Evolutionary conservation across 2,329 filamentous ascomycete species (phyloP).

Genomic region (Sarocladiaceae sp.): DNA sequence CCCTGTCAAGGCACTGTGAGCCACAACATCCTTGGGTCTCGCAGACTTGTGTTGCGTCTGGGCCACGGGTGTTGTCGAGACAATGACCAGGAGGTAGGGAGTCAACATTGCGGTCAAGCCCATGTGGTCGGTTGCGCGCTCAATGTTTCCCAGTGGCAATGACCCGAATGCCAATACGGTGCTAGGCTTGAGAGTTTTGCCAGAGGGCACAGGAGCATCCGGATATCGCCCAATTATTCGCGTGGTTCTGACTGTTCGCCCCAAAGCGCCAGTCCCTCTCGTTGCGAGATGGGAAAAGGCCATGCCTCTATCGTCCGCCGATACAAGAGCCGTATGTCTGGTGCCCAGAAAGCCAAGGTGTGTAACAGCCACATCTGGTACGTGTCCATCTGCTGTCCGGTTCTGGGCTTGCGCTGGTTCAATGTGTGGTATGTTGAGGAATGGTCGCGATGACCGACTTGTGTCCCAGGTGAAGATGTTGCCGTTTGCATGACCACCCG

Average conservation of each 20-base stretch:
- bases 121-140: conserved; percentile 78
- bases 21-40: conserved; percentile 81
- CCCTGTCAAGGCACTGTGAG: conserved; percentile 87
- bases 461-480: conserved; percentile 98
- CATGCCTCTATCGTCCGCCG: conserved; percentile 92
- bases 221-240: conserved; percentile 90
- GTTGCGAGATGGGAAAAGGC: conserved; percentile 96
- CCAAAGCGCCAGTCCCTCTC: conserved; percentile 79
- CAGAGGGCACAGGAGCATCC: conserved; percentile 52
- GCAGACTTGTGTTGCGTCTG: conserved; percentile 94
- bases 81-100: conserved; percentile 90
- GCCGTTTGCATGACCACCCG: conserved; percentile 81
- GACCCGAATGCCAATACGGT: conserved; percentile 90
- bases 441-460: conserved; percentile 72
- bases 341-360: conserved; percentile 95
- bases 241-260: conserved; percentile 79
- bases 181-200: conserved; percentile 77
- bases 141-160: conserved; percentile 87
- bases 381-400: conserved; percentile 72
- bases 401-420: conserved; percentile 58
- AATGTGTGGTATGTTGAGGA: conserved; percentile 77
- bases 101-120: conserved; percentile 93
- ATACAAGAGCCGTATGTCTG: conserved; percentile 88
- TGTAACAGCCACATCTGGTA: conserved; percentile 69
- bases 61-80: conserved; percentile 92